Evolutionary conservation across 2,329 filamentous ascomycete genomes (phyloP), one percentile per base, ranked within the genome.

Genomic region (Colletotrichum lentis): DNA sequence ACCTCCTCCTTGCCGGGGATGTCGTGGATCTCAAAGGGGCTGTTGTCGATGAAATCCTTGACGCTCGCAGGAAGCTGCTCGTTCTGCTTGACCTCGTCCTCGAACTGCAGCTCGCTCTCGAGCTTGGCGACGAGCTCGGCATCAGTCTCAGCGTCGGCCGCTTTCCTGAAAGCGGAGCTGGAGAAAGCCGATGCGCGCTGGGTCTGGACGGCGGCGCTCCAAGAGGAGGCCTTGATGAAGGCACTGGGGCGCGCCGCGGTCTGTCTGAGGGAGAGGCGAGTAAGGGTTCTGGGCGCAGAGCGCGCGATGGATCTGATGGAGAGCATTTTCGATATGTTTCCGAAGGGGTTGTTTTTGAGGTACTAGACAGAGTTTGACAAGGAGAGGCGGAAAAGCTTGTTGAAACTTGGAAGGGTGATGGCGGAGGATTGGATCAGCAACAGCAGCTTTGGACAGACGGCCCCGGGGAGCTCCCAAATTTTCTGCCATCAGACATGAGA

Each of bases 61-160:
- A 97, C 87, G 78, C 90, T 92, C 71, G 89, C 85, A 47, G 93
- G 91, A 72, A 91, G 81, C 72, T 91, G 87, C 75, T 92, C 88
- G 70, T 87, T 85, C 72, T 90, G 85, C 80, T 91, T 90, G 80
- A 94, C 90, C 76, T 94, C 90, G 75, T 89, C 88, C 86, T 98
- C 96, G 76, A 97, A 89, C 78, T 89, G 83, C 72, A 96, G 85
- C 83, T 97, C 94, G 76, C 88, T 90, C 72, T 92, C 88, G 57
- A 99, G 88, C 87, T 98, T 98, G 68, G 89, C 88, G 47, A 90
- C 87, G 62, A 99, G 89, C 81, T 97, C 93, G 72, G 90, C 85
- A 76, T 96, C 92, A 70, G 86, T 87, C 77, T 87, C 85, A 56
- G 76, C 77, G 49, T 76, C 74, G 20, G 80, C 73, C 5, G 81